phyloP scores from a whole-genome alignment of 1,139 yeast species.

The Taphrina sp. region DNA sequence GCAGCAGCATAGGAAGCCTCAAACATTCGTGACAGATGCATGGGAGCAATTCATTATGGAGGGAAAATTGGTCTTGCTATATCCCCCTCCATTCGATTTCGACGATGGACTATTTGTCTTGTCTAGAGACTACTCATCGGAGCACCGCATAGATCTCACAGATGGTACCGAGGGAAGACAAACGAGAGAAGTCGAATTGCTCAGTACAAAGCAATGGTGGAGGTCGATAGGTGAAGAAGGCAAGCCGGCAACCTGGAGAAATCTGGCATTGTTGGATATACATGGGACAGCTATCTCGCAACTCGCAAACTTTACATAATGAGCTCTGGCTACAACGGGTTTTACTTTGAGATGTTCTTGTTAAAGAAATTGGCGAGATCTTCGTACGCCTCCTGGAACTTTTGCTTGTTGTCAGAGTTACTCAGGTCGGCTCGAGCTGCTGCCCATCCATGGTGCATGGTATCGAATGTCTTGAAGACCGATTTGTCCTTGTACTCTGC shows the following conservation, averaged over 20 bases:
- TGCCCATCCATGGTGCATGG: slow-evolving; percentile 38
- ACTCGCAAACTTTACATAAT: too few relatives aligned
- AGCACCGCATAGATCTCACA: too few relatives aligned
- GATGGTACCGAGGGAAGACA: too few relatives aligned
- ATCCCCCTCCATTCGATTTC: neutral
- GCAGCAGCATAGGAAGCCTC: too few relatives aligned
- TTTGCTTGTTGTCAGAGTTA: slow-evolving; percentile 34
- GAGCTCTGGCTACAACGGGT: slow-evolving; percentile 1
- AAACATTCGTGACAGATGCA: neutral
- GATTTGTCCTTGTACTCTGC: slow-evolving; percentile 24
- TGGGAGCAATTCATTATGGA: neutral
- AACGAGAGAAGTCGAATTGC: neutral
- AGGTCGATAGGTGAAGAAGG: neutral
- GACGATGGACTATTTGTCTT: slow-evolving; percentile 11
- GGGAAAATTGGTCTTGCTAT: neutral
- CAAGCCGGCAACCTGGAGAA: neutral
- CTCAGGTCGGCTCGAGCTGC: slow-evolving; percentile 39
- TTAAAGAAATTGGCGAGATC: slow-evolving; percentile 36
- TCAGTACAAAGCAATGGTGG: neutral
- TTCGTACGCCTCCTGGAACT: slow-evolving; percentile 37
- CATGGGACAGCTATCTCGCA: too few relatives aligned
- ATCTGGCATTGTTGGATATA: too few relatives aligned
- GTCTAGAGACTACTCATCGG: neutral
- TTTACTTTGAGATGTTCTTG: slow-evolving; percentile 20
- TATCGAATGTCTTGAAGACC: slow-evolving; percentile 36